Evolutionary conservation across 1,284 basidiomycete genomes (phyloP).

Genomic region (Puccinia novopanici): DNA sequence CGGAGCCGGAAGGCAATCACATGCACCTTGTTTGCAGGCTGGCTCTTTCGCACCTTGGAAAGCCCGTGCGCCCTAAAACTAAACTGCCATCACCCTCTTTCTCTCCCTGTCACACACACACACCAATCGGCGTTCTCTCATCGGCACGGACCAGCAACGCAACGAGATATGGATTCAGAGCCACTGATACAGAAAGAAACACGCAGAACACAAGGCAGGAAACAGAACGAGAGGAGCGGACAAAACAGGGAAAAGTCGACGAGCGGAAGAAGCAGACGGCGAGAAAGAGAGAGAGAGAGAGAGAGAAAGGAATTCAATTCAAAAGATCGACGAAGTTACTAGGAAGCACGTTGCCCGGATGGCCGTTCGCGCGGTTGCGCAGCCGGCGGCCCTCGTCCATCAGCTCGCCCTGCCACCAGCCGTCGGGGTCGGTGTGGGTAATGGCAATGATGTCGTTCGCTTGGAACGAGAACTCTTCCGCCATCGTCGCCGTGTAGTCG

Average conservation of each 20-base stretch:
- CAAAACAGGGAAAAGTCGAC: not conserved
- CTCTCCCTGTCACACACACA: too few species aligned
- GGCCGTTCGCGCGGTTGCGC: conserved; percentile 58
- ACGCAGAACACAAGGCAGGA: not conserved
- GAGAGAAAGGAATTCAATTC: not conserved
- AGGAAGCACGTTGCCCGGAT: conserved; percentile 82
- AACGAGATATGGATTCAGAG: too few species aligned
- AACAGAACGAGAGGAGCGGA: too few species aligned
- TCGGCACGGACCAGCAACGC: too few species aligned
- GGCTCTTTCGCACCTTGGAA: too few species aligned
- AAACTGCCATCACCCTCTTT: too few species aligned
- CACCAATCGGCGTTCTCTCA: too few species aligned
- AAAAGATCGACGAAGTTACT: conserved; percentile 71
- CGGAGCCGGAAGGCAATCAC: too few species aligned
- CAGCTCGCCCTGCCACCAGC: conserved; percentile 84
- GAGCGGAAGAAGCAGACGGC: not conserved
- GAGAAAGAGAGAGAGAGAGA: not conserved
- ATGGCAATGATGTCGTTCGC: conserved; percentile 88
- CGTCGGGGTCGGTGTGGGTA: conserved; percentile 84
- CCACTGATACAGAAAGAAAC: too few species aligned
- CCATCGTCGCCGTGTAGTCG: conserved; percentile 81
- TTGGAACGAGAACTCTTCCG: conserved; percentile 84
- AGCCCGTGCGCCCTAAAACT: too few species aligned
- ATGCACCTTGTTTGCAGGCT: too few species aligned
- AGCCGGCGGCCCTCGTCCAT: conserved; percentile 67